Base-by-base conservation (phyloP, 2,329 filamentous ascomycete genomes). In the Colletotrichum sp. region DNA sequence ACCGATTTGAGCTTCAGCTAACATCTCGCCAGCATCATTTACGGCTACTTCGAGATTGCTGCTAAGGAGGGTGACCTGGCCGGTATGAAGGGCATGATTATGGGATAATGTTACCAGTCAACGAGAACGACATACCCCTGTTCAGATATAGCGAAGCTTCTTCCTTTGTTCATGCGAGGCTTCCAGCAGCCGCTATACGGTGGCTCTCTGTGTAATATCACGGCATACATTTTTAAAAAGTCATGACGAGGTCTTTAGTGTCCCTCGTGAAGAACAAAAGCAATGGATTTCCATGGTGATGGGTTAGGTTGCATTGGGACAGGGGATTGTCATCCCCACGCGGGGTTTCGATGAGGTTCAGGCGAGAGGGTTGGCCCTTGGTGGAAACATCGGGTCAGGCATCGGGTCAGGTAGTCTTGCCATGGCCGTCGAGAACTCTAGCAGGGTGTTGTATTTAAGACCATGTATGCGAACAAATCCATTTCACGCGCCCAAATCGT, bases 31-130 rank as follows among this genome's bases (percentile, higher is more conserved):
- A 97, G 95, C 77, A 99, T 99, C 85, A 99, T 99, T 87, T 99
- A 99, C 86, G 95, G 96, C 79, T 99, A 99, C 89, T 99, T 99
- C 82, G 97, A 99, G 86, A 99, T 99, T 82, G 97, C 97, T 28
- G 97, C 97, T 82, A 98, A 98, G 89, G 97, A 99, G 87, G 97
- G 97, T 81, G 97, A 99, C 85, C 93, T 98, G 86, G 91, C 93
- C 76, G 95, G 95, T 79, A 92, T 93, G 91, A 93, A 93, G 86
- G 92, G 92, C 73, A 93, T 93, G 91, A 90, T 93, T 78, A 93
- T 93, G 92, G 92, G 92, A 81, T 93, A 90, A 89, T 78, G 61
- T 76, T 74, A 28, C 65, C 71, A 56, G 71, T 26, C 74, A 76
- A 75, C 62, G 43, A 66, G 62, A 68, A 71, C 68, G 72, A 71